Base-by-base conservation (phyloP, 2,329 filamentous ascomycete genomes). In the Cryphonectria parasitica region DNA sequence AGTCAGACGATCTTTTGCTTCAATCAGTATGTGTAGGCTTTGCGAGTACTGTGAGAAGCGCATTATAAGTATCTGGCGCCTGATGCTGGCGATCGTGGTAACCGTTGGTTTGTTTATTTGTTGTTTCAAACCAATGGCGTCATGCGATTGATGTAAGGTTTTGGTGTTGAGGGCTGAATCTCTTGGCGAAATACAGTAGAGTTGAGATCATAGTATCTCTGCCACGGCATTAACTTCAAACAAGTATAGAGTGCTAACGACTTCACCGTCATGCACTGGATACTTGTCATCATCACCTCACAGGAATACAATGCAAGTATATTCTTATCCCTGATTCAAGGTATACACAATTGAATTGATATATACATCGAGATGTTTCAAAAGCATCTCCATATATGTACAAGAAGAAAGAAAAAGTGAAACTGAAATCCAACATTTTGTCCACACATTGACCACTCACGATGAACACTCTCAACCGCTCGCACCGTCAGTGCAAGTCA, bases 401-500 rank as follows among this genome's bases (percentile, higher is more conserved):
- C 15, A 58, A 31, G 28, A 34, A 34, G 25, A 58, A 31, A 31
- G 11, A 31, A 31, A 11, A 39, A 39, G 25, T 34, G 28, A 31
- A 19, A 49, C 1, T 10, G 8, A 7, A 49, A 49, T 49, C 19
- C 45, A 49, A 49, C 45, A 49, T 36, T 39, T 8, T 31, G 25
- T 61, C 56, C 28, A 22, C 5, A 22, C 11, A 11, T 28, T 34
- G 25, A 34, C 25, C 31, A 10, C 28, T 31, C 28, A 61, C 2
- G 34, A 7, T 36, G 19, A 36, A 62, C 2, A 41, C 31, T 34
- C 19, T 56, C n/a, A 69, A 22, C 66, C 71, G 31, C 67, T 71
- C 19, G 66, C 70, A n/a, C 70, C 68, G n/a, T 36, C 39, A 3
- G 62, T 72, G 60, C 72, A 73, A 22, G 54, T 68, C 8, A 72